phyloP scores from a whole-genome alignment of 2,329 filamentous ascomycete genomes.

The Aspergillus terreus region DNA sequence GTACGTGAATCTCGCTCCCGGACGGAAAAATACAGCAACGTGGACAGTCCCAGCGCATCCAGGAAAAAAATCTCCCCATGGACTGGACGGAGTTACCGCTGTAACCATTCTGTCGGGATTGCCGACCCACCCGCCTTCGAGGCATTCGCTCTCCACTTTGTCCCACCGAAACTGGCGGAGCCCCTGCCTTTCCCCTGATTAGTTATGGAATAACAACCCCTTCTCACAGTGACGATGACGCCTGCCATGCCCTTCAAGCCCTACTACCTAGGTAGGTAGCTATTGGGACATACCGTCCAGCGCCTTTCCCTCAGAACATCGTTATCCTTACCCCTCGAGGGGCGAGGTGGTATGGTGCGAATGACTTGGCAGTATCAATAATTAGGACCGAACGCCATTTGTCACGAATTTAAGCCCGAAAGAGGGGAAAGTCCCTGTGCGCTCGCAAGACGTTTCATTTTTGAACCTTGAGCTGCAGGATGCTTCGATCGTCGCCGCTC shows the following conservation, averaged over 20 bases:
- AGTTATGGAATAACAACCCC: not conserved
- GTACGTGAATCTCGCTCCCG: too few relatives aligned
- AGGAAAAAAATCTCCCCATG: too few relatives aligned
- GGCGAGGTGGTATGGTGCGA: not conserved
- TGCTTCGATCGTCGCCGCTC: not conserved
- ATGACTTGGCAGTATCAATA: not conserved
- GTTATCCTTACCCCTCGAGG: not conserved
- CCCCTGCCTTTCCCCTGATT: not conserved
- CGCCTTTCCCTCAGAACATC: too few relatives aligned
- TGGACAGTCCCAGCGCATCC: too few relatives aligned
- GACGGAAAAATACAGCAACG: too few relatives aligned
- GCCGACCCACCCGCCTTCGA: conserved; percentile 14
- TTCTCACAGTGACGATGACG: too few relatives aligned
- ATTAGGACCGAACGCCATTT: not conserved
- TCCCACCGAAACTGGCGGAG: conserved; percentile 10
- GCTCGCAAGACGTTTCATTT: not conserved
- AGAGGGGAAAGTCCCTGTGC: not conserved
- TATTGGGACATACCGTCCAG: too few relatives aligned
- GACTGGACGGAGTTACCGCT: conserved; percentile 11
- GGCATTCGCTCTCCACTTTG: conserved; percentile 15
- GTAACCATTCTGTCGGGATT: conserved; percentile 21
- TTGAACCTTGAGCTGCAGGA: not conserved
- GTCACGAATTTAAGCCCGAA: not conserved
- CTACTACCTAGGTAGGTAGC: too few relatives aligned
- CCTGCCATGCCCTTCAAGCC: too few relatives aligned